phyloP scores from a whole-genome alignment of 2,329 filamentous ascomycete species.

The Fusarium palustre region DNA sequence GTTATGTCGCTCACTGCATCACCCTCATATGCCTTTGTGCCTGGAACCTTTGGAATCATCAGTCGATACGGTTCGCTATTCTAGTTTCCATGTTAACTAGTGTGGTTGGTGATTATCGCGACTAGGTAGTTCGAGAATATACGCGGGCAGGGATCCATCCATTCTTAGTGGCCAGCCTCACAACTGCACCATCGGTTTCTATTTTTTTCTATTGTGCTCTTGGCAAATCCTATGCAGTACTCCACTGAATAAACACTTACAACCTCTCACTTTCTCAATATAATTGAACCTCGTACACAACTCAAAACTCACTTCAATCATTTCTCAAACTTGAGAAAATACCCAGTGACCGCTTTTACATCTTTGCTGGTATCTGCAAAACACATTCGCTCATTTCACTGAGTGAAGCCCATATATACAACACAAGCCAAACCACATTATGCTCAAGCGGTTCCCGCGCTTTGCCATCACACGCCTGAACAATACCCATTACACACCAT shows the following conservation, averaged over 20 bases:
- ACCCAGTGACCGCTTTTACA: neutral
- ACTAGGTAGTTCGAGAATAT: constrained; percentile 23
- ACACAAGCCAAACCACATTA: constrained; percentile 10
- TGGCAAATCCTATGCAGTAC: neutral
- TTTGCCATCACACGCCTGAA: constrained; percentile 19
- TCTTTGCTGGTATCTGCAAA: neutral
- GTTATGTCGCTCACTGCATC: neutral
- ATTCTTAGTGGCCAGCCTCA: constrained; percentile 28
- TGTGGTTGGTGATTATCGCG: neutral
- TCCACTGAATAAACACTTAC: neutral
- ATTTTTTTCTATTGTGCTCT: constrained; percentile 28
- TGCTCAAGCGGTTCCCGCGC: constrained; percentile 34
- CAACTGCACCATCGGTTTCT: constrained; percentile 18
- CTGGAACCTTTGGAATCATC: neutral
- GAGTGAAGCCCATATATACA: constrained; percentile 16
- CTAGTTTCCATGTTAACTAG: neutral
- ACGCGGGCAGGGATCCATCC: constrained; percentile 15
- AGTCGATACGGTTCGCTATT: neutral
- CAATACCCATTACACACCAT: constrained; percentile 3
- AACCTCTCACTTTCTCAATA: neutral
- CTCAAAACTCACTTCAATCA: neutral
- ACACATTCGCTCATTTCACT: neutral
- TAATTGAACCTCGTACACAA: neutral
- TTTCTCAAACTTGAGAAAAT: neutral
- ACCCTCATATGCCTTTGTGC: neutral